These are phyloP conservation scores for Coemansia sp. DNA, from an alignment of 192 early-diverging fungal genomes.

Conservation along the genomic window DNA sequence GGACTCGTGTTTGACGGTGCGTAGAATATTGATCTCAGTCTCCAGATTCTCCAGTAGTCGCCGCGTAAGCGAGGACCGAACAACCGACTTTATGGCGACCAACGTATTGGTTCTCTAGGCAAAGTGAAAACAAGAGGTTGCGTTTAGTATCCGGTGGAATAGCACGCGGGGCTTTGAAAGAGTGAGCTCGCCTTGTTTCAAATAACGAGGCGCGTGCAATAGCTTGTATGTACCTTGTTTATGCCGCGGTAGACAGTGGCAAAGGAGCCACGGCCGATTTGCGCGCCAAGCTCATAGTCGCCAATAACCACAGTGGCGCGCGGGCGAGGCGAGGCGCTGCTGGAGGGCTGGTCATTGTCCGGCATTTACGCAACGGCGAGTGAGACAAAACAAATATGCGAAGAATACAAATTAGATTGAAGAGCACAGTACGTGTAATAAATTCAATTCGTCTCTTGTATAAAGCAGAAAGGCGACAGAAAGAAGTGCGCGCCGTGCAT, in stretches of 20 bases:
- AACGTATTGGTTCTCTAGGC: constrained; percentile 50
- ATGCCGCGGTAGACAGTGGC: constrained; percentile 85
- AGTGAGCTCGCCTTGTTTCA: not conserved
- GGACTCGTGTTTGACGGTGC: constrained; percentile 74
- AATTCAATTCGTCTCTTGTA: too few species aligned
- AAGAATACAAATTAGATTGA: not conserved
- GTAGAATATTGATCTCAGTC: constrained; percentile 91
- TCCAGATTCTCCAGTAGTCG: constrained; percentile 91
- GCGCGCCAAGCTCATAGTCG: constrained; percentile 70
- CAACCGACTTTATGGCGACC: constrained; percentile 92
- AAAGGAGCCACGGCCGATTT: constrained; percentile 94
- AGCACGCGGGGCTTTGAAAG: too few species aligned
- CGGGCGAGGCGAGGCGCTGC: constrained; percentile 24
- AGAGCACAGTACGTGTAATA: too few species aligned
- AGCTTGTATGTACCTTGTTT: constrained; percentile 56
- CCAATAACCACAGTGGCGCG: constrained; percentile 60
- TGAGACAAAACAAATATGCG: not conserved
- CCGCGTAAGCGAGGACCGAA: constrained; percentile 80
- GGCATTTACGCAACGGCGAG: constrained; percentile 31
- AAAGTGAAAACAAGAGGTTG: not conserved
- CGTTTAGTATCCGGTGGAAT: too few species aligned
- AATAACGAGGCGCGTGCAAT: not conserved
- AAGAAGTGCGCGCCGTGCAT: too few species aligned
- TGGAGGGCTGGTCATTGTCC: constrained; percentile 24
- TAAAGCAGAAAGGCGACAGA: not conserved